A percentile compares a stretch with the other conserved stretches of the same genome.
Evolutionary conservation across 495 filamentous ascomycete genomes (phyloP).

Genomic region (Clavariopsis aquatica): DNA sequence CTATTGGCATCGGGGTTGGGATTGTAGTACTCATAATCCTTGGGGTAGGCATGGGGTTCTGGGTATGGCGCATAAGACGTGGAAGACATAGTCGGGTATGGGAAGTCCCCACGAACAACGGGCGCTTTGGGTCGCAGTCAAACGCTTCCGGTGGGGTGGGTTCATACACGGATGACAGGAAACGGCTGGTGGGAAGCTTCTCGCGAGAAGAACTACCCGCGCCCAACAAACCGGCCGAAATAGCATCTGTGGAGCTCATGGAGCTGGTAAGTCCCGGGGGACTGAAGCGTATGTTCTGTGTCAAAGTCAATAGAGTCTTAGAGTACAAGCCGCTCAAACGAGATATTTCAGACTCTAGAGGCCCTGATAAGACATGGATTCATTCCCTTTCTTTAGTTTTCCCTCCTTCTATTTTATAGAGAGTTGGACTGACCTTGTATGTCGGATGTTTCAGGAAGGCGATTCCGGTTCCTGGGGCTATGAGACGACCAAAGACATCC

Average conservation of each 20-base stretch:
- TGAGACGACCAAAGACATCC: background rate
- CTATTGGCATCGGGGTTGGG: slow-evolving; percentile 14
- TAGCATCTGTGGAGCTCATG: slow-evolving; percentile 19
- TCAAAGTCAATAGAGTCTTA: no score
- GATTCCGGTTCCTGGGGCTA: background rate
- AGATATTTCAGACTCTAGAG: no score
- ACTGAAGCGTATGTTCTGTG: no score
- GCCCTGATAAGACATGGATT: no score
- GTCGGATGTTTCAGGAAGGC: no score
- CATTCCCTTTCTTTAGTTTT: no score
- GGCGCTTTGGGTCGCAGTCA: background rate
- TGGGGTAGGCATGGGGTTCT: slow-evolving; percentile 9
- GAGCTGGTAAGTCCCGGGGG: no score
- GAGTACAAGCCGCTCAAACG: no score
- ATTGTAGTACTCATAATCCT: slow-evolving; percentile 12
- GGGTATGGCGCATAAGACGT: slow-evolving; percentile 15
- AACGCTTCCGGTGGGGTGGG: background rate
- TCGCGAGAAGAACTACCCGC: slow-evolving; percentile 5
- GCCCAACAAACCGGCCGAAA: slow-evolving; percentile 3
- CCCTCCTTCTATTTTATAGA: no score
- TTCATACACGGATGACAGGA: slow-evolving; percentile 9
- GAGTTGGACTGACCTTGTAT: no score
- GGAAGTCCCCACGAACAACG: slow-evolving; percentile 1
- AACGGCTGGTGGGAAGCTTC: slow-evolving; percentile 1
- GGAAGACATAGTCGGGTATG: background rate